Conservation (phyloP, 139 green algal genomes). For the Coelastrella sp. region DNA sequence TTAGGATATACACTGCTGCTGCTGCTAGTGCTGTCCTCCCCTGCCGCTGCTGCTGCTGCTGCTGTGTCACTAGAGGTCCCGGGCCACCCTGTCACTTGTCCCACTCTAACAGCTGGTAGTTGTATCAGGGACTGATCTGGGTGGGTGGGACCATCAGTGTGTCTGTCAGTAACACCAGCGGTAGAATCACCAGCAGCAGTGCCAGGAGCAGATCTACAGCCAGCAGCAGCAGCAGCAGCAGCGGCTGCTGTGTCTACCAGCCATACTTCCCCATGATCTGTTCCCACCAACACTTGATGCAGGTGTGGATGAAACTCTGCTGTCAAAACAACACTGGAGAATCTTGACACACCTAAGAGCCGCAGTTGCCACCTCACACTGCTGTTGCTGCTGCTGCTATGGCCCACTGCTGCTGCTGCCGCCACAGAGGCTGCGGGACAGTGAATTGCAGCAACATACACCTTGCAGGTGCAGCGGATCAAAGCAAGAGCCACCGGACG, state of each 20-base stretch:
- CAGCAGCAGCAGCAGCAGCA: conserved; percentile 20
- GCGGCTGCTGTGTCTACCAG: not conserved
- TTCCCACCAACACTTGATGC: not conserved
- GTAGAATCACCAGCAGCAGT: not conserved
- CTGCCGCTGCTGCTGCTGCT: conserved; percentile 4
- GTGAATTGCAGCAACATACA: not conserved
- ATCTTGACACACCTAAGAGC: not conserved
- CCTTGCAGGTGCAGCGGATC: conserved; percentile 24
- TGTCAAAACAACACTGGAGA: not conserved
- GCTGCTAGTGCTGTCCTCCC: not conserved
- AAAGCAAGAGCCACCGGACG: not conserved
- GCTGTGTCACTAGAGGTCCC: not conserved
- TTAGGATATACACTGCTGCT: not conserved
- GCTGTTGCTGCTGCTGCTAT: not conserved
- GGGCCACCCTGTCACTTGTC: not conserved
- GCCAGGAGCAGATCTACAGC: not conserved
- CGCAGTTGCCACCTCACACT: conserved; percentile 40
- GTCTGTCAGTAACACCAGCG: not conserved
- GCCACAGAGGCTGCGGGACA: not conserved
- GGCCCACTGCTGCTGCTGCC: conserved; percentile 16
- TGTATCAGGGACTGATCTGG: conserved; percentile 3
- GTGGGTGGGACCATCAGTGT: not conserved
- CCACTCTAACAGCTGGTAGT: not conserved
- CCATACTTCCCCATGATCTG: conserved; percentile 14
- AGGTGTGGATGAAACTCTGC: conserved; percentile 30